phyloP scores from a whole-genome alignment of 805 yeast species.

The Ogataea siamensis region DNA sequence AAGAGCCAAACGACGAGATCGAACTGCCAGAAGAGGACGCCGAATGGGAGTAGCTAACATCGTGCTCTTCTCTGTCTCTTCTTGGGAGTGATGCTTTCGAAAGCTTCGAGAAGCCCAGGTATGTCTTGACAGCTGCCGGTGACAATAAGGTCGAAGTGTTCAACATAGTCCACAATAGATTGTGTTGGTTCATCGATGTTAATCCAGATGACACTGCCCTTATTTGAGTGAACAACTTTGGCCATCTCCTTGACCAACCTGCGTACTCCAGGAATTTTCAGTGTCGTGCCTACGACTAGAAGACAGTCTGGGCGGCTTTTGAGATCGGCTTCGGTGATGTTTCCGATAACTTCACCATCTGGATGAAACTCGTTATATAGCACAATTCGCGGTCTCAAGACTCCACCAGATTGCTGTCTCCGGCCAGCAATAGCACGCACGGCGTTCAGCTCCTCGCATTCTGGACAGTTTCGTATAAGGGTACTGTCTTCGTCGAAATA shows the following conservation, averaged over 20 bases:
- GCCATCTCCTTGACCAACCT: slow-evolving; percentile 61
- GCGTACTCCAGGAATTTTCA: slow-evolving; percentile 75
- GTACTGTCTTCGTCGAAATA: slow-evolving; percentile 39
- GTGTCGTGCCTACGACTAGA: slow-evolving; percentile 79
- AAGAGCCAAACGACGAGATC: slow-evolving; percentile 82
- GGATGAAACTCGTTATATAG: slow-evolving; percentile 78
- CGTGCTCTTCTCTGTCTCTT: slow-evolving; percentile 4
- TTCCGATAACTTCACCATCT: slow-evolving; percentile 84
- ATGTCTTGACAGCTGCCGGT: slow-evolving; percentile 65
- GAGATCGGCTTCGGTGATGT: slow-evolving; percentile 65
- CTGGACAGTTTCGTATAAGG: slow-evolving; percentile 53
- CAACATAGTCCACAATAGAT: slow-evolving; percentile 48
- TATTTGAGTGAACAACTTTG: slow-evolving; percentile 51
- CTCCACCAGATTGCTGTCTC: slow-evolving; percentile 61
- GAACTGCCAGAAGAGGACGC: slow-evolving; percentile 58
- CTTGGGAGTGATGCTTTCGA: slow-evolving; percentile 22
- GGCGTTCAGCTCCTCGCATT: slow-evolving; percentile 57
- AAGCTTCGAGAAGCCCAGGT: slow-evolving; percentile 34
- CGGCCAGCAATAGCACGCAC: slow-evolving; percentile 61
- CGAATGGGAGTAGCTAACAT: slow-evolving; percentile 14
- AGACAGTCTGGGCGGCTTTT: slow-evolving; percentile 70
- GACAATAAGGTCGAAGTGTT: slow-evolving; percentile 54
- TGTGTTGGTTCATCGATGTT: slow-evolving; percentile 55
- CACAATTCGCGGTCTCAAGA: slow-evolving; percentile 63
- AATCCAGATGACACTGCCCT: slow-evolving; percentile 62